Base-by-base conservation (phyloP, 345 rosid genomes). In the Euphorbia pulcherrima region DNA sequence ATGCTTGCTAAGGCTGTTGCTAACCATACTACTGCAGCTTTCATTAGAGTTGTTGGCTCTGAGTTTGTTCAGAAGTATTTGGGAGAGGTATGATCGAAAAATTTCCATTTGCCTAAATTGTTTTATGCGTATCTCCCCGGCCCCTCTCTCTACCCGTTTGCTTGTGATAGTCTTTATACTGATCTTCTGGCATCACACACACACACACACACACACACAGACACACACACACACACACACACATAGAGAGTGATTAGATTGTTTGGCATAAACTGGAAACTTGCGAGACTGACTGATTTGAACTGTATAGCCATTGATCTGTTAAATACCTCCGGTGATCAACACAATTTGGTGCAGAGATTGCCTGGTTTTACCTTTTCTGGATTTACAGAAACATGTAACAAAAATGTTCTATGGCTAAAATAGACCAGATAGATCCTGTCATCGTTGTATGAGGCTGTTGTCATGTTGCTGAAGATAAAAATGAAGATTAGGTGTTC, bases 1-100 rank as follows among this genome's bases (percentile, higher is more conserved):
- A 93, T 93, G 98, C 86, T 93, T 74, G 98, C 98, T 30, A 90
- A 93, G 79, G 98, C 98, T 72, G 98, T 93, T 79, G 98, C 98
- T 8, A 90, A 93, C 67, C 94, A 87, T 69, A 93, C 98, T 47
- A 93, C 98, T 2, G 98, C 98, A 40, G 97, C 98, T 33, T 93
- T 93, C 75, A 93, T 93, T 63, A 85, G 97, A 83, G 98, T 93
- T 73, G 98, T 93, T 81, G 98, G 98, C 41, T 93, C 98, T 33
- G 98, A 93, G 76, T 93, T 93, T 82, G 98, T 93, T 73, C 98
- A 93, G 72, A 90, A 93, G 86, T 93, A 93, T 72, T 73, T 93
- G 81, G 98, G 97, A 27, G 98, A 93, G 98, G 98, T 90, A 83
- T 37, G 67, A 37, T 56, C 65, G 35, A 41, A 41, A 37, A 1